These are phyloP conservation scores for Cyberlindnera maritima DNA, from an alignment of 805 yeast genomes.

Conservation along the genomic window DNA sequence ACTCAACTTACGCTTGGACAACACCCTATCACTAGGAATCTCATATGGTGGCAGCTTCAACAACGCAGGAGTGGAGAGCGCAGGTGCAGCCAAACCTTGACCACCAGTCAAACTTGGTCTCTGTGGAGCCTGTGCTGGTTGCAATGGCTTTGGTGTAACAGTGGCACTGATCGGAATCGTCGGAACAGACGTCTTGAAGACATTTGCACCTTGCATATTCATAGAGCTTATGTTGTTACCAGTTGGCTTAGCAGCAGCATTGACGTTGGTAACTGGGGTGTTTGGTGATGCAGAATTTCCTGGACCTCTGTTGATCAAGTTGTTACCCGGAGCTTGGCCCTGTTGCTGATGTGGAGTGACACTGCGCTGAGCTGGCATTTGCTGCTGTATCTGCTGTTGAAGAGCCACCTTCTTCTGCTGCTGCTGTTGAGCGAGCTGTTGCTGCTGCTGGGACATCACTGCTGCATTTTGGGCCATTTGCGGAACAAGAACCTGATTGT, in stretches of 20 bases:
- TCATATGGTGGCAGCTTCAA: slow-evolving; percentile 80
- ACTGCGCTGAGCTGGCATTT: slow-evolving; percentile 13
- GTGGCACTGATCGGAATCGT: slow-evolving; percentile 71
- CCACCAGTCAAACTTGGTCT: slow-evolving; percentile 88
- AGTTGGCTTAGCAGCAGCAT: slow-evolving; percentile 45
- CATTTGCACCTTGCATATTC: slow-evolving; percentile 27
- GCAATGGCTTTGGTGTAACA: slow-evolving; percentile 62
- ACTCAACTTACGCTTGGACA: slow-evolving; percentile 84
- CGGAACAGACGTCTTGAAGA: slow-evolving; percentile 47
- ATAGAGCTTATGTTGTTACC: slow-evolving; percentile 26
- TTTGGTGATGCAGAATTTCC: slow-evolving; percentile 30
- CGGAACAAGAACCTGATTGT: background rate
- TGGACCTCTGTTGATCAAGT: slow-evolving; percentile 10
- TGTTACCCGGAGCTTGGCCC: slow-evolving; percentile 10
- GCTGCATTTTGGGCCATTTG: slow-evolving; percentile 3
- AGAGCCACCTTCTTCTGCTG: slow-evolving; percentile 3
- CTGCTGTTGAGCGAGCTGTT: background rate
- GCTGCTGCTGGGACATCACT: slow-evolving; percentile 11
- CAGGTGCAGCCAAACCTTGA: slow-evolving; percentile 65
- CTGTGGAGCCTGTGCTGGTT: slow-evolving; percentile 62
- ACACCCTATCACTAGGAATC: slow-evolving; percentile 74
- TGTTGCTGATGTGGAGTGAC: slow-evolving; percentile 13
- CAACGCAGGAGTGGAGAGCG: slow-evolving; percentile 73
- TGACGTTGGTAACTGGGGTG: slow-evolving; percentile 44
- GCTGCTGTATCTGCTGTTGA: slow-evolving; percentile 16